These are phyloP conservation scores for Blastomyces silverae DNA, from an alignment of 2,329 filamentous ascomycete species.

Conservation along the genomic window DNA sequence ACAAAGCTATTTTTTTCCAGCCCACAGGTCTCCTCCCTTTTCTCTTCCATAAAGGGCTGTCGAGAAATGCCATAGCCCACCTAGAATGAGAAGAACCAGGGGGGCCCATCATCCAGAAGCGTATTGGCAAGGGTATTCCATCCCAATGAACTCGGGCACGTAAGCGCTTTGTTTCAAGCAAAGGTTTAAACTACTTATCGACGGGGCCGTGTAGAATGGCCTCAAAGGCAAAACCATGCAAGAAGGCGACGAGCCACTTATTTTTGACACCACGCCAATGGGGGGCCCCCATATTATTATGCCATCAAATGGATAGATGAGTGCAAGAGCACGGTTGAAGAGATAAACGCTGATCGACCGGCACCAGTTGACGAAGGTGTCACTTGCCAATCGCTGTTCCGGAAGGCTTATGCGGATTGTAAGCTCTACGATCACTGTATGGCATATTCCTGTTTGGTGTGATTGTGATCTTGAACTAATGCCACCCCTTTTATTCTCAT, in stretches of 20 bases:
- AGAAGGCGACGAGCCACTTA: background rate
- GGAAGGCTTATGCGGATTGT: background rate
- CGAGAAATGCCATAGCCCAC: background rate
- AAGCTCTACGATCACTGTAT: background rate
- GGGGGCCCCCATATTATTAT: background rate
- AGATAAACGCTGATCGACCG: background rate
- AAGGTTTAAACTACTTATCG: background rate
- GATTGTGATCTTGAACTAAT: background rate
- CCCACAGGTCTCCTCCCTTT: background rate
- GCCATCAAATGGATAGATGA: background rate
- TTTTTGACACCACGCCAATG: background rate
- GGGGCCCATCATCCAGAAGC: background rate
- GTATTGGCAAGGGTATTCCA: constrained; percentile 31
- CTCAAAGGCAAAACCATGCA: background rate
- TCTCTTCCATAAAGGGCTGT: background rate
- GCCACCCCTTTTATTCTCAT: background rate
- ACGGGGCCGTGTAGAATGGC: background rate
- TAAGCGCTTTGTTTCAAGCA: background rate
- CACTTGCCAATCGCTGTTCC: background rate
- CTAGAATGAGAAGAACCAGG: background rate
- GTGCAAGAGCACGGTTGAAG: background rate
- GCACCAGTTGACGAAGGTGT: background rate
- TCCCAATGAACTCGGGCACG: constrained; percentile 27
- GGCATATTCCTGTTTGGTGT: background rate
- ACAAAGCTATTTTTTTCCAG: background rate